phyloP scores from a whole-genome alignment of 495 filamentous ascomycete species.

The Tuber melanosporum region DNA sequence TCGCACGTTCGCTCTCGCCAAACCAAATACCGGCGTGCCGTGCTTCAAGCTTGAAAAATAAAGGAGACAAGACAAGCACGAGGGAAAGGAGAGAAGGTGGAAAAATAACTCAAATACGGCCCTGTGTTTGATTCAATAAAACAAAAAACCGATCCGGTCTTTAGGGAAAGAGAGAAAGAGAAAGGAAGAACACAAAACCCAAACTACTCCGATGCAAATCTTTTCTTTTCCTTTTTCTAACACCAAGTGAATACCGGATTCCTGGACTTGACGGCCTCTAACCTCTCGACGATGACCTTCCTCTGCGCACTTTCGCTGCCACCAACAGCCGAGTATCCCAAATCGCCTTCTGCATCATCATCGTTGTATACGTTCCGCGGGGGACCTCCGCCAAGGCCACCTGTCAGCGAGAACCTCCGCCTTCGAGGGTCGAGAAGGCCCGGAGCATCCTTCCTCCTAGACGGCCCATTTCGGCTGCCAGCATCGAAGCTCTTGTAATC shows the following conservation, averaged over 20 bases:
- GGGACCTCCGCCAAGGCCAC: slow-evolving; percentile 16
- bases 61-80: slow-evolving; percentile 4
- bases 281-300: slow-evolving; percentile 90
- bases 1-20: background rate
- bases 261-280: slow-evolving; percentile 90
- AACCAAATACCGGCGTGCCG: slow-evolving; percentile 11
- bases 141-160: background rate
- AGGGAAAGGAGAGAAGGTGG: slow-evolving; percentile 1
- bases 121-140: background rate
- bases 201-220: slow-evolving; percentile 9
- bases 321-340: slow-evolving; percentile 87
- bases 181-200: background rate
- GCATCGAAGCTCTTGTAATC: slow-evolving; percentile 35
- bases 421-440: slow-evolving; percentile 29
- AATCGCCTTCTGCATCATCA: slow-evolving; percentile 80
- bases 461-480: slow-evolving; percentile 9
- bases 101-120: slow-evolving; percentile 1
- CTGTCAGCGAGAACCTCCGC: slow-evolving; percentile 29
- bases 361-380: slow-evolving; percentile 46
- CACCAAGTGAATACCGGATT: slow-evolving; percentile 98
- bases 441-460: slow-evolving; percentile 19
- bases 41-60: background rate
- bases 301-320: slow-evolving; percentile 84
- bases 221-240: slow-evolving; percentile 45
- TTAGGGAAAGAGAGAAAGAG: slow-evolving; percentile 5